These are phyloP conservation scores for Cladosporium sp. DNA, from an alignment of 2,329 filamentous ascomycete genomes.

Conservation along the genomic window DNA sequence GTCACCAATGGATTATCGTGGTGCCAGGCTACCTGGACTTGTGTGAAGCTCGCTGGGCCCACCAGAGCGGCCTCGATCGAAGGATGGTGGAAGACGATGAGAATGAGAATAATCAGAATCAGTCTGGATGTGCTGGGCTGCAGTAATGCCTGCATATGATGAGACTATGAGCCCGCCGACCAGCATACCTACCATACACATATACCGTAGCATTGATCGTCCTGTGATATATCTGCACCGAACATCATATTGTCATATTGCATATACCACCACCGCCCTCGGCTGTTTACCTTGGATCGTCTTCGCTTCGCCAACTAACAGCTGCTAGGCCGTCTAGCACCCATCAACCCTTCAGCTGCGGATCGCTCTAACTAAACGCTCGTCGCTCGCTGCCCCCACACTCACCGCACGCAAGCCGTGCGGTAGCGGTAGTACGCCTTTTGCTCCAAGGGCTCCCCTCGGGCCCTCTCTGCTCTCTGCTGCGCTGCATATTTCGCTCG, in stretches of 20 bases:
- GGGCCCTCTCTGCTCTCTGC: slow-evolving; percentile 13
- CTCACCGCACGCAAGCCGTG: slow-evolving; percentile 17
- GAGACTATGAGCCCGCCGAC: not conserved
- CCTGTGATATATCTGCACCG: not conserved
- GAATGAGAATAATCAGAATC: not conserved
- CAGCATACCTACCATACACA: not conserved
- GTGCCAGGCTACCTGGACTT: not conserved
- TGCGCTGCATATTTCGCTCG: slow-evolving; percentile 18
- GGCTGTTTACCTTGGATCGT: slow-evolving; percentile 4
- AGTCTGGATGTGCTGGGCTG: not conserved
- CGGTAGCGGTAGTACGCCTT: slow-evolving; percentile 10
- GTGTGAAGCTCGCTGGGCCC: slow-evolving; percentile 4
- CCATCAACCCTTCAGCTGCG: slow-evolving; percentile 12
- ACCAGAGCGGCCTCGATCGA: not conserved
- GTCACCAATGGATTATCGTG: slow-evolving; percentile 5
- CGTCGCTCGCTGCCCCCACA: slow-evolving; percentile 3
- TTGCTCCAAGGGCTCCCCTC: not conserved
- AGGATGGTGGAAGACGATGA: not conserved
- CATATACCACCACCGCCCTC: not conserved
- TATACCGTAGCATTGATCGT: not conserved
- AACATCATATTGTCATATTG: not conserved
- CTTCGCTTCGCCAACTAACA: slow-evolving; percentile 6
- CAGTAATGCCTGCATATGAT: not conserved
- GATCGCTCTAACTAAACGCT: slow-evolving; percentile 7
- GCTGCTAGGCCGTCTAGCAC: slow-evolving; percentile 1